Evolutionary conservation across 2,329 filamentous ascomycete species (phyloP).

Genomic region (Penicillium sp.): DNA sequence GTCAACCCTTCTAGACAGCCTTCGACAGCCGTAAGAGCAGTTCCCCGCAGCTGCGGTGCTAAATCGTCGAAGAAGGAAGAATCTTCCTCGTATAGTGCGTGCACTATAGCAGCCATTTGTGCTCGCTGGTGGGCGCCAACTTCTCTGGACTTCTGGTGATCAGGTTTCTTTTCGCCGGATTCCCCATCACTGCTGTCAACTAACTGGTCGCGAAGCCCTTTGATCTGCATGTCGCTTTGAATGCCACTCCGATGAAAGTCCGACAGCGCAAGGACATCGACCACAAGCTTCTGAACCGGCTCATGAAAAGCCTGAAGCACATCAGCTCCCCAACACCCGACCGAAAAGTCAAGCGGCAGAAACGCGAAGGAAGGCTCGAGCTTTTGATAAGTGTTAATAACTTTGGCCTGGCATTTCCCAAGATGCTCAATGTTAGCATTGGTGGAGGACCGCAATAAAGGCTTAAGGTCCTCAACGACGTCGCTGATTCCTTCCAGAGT

Average conservation of each 20-base stretch:
- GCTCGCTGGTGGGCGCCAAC: slow-evolving; percentile 4
- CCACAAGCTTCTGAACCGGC: slow-evolving; percentile 42
- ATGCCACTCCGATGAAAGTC: slow-evolving; percentile 49
- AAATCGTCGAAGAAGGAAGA: slow-evolving; percentile 39
- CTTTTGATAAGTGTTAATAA: slow-evolving; percentile 44
- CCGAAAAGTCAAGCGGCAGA: slow-evolving; percentile 53
- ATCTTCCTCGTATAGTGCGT: slow-evolving; percentile 33
- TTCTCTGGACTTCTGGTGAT: slow-evolving; percentile 11
- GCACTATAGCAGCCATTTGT: not conserved
- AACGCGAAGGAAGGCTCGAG: slow-evolving; percentile 50
- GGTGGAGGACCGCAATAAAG: slow-evolving; percentile 39
- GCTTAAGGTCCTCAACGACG: slow-evolving; percentile 34
- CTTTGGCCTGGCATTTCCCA: slow-evolving; percentile 36
- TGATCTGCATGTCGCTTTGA: slow-evolving; percentile 2
- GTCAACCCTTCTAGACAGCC: slow-evolving; percentile 28
- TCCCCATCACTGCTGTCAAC: not conserved
- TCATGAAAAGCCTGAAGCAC: slow-evolving; percentile 48
- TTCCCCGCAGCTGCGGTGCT: slow-evolving; percentile 36
- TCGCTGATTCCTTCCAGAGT: slow-evolving; percentile 43
- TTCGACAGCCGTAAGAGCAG: slow-evolving; percentile 32
- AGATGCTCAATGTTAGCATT: slow-evolving; percentile 29
- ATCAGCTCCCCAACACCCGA: slow-evolving; percentile 52
- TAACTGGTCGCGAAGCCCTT: slow-evolving; percentile 9
- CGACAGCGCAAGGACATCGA: slow-evolving; percentile 43
- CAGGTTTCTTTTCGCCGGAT: no score